Conservation (phyloP, 192 early-diverging fungal species). For the Coemansia sp. region DNA sequence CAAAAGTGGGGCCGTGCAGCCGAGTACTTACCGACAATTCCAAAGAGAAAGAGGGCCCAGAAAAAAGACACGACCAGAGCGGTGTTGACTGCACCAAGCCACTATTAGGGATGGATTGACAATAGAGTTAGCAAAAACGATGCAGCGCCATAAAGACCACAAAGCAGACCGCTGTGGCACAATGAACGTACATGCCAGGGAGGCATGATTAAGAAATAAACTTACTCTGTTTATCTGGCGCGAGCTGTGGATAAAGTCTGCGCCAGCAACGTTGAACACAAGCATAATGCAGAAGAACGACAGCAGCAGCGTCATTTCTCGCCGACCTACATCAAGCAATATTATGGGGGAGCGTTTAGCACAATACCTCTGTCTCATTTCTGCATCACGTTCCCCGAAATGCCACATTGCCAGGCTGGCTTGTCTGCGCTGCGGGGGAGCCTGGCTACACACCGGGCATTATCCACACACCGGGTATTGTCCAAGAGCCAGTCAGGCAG, state of each 20-base stretch:
- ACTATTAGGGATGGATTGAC: slow-evolving; percentile 21
- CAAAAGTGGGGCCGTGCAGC: neutral
- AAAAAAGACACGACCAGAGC: slow-evolving; percentile 51
- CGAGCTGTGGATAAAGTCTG: slow-evolving; percentile 33
- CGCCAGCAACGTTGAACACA: slow-evolving; percentile 42
- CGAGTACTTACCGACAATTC: slow-evolving; percentile 44
- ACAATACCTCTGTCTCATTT: neutral
- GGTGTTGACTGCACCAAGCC: slow-evolving; percentile 50
- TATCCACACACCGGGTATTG: neutral
- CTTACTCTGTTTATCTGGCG: slow-evolving; percentile 43
- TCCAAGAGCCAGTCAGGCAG: neutral
- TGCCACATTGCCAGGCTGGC: neutral
- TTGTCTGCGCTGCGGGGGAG: neutral
- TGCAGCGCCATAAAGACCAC: slow-evolving; percentile 4
- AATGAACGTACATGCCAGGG: neutral
- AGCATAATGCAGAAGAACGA: slow-evolving; percentile 38
- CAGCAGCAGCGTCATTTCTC: slow-evolving; percentile 52
- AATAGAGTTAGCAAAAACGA: slow-evolving; percentile 4
- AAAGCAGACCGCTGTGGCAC: slow-evolving; percentile 8
- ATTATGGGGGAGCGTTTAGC: neutral
- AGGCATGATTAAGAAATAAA: neutral
- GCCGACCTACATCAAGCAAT: slow-evolving; percentile 38
- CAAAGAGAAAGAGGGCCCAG: slow-evolving; percentile 42
- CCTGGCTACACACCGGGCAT: neutral
- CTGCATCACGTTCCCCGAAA: neutral